Base-by-base conservation (phyloP, 345 rosid genomes). In the Iberis pinnata region DNA sequence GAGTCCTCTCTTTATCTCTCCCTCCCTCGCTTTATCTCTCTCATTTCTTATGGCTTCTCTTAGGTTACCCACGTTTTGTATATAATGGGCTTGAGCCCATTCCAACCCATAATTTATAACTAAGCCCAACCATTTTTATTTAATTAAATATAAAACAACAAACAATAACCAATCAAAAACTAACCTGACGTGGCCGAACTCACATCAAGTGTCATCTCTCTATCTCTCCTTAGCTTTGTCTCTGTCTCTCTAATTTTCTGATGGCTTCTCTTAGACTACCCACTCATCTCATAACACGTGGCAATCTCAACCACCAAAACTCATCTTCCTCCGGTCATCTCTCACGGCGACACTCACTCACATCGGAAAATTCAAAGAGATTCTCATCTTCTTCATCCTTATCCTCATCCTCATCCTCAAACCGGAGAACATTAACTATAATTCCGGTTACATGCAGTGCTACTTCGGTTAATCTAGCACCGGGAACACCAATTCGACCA, bases 401-500 rank as follows among this genome's bases (percentile, higher is more conserved):
- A 7, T 66, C 68, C 18, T 55, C 72, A 20, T 38, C 66, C 16
- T 14, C 49, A 7, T 66, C 26, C 1, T 25, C 41, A 22, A 54
- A 42, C 57, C 67, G 72, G 53, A 42, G 24, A 3, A 12, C 48
- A 40, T 42, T 70, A 51, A 26, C 72, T 45, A 27, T 45, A 17
- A 63, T 40, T 12, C 65, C 65, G 54, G 71, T 81, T 3, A 58
- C 53, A 43, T 75, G 76, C 74, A 69, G 45, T 41, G 70, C 76
- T 51, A 52, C 66, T 8, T 77, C 82, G 2, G 80, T 69, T 60
- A 88, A 85, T 59, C 41, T 84, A 35, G 84, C 78, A 7, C 98
- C 98, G 1, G 93, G 96, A 18, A 83, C 95, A 1, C 95, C 93
- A 0, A 63, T 92, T 14, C 56, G 86, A 69, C 78, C 84, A 4